Evolutionary conservation across 192 early-diverging fungal species (phyloP).

Genomic region (Backusella tarrabulga): DNA sequence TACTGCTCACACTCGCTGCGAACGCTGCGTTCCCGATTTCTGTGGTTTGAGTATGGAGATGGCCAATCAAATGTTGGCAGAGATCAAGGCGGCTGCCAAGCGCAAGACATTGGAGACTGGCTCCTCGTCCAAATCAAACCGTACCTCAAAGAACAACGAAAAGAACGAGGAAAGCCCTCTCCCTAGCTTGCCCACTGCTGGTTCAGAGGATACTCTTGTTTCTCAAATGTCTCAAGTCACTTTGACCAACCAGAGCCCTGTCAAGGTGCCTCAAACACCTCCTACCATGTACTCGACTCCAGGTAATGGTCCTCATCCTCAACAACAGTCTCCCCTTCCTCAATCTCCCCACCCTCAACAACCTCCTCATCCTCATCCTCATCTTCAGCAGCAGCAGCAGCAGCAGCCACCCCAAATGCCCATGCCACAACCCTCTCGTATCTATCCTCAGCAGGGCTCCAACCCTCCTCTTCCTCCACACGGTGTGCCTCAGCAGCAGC

Average conservation of each 20-base stretch:
- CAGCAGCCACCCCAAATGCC: background rate
- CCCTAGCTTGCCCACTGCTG: background rate
- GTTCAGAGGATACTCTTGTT: background rate
- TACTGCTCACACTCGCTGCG: constrained; percentile 80
- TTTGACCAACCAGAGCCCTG: background rate
- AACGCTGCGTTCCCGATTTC: constrained; percentile 81
- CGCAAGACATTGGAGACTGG: constrained; percentile 25
- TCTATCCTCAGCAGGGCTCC: background rate
- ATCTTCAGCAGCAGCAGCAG: constrained; percentile 2
- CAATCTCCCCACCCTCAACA: background rate
- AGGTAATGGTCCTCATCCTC: background rate
- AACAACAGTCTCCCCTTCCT: background rate
- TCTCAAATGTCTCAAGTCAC: constrained; percentile 16
- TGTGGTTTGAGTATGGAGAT: constrained; percentile 86
- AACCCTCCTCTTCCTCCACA: constrained; percentile 10
- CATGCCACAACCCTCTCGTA: constrained; percentile 16
- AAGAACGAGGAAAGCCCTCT: constrained; percentile 1
- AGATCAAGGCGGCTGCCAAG: constrained; percentile 64
- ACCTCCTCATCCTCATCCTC: background rate
- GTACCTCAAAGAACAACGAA: background rate
- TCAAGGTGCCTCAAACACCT: constrained; percentile 16
- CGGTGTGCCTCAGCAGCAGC: constrained; percentile 8
- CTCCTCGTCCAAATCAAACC: constrained; percentile 17
- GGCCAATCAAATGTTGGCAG: constrained; percentile 81
- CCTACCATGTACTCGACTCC: constrained; percentile 11